Conservation (phyloP, 106 monocot genomes). For the Dioscorea dumetorum region DNA sequence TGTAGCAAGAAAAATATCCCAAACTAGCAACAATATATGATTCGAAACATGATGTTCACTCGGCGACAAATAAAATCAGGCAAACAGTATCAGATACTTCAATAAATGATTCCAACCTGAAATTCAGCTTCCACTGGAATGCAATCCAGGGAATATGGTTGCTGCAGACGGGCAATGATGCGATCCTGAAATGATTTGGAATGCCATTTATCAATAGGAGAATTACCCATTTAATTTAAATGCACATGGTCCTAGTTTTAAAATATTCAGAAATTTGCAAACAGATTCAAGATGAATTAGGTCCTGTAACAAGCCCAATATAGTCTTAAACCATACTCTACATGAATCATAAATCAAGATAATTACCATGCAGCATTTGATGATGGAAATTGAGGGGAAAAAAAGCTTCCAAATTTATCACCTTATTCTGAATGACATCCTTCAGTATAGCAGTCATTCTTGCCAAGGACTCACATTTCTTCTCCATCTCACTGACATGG, state of each 20-base stretch:
- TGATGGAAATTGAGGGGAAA: not conserved
- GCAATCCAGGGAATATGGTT: conserved; percentile 79
- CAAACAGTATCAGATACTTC: too few relatives aligned
- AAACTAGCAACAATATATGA: too few relatives aligned
- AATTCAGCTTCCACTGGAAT: conserved; percentile 92
- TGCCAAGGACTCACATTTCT: conserved; percentile 86
- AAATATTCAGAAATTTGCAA: too few relatives aligned
- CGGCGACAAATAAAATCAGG: too few relatives aligned
- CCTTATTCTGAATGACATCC: conserved; percentile 98
- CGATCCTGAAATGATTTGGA: conserved; percentile 40
- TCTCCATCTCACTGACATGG: conserved; percentile 99
- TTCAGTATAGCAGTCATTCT: conserved; percentile 92
- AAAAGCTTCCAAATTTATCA: conserved; percentile 13
- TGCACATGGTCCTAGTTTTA: not conserved
- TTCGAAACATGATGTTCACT: conserved; percentile 57
- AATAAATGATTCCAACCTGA: conserved; percentile 28
- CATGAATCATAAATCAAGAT: too few relatives aligned
- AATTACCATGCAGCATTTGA: too few relatives aligned
- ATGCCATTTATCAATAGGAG: not conserved
- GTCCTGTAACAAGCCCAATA: too few relatives aligned
- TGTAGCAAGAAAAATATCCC: too few relatives aligned
- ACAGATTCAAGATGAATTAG: too few relatives aligned
- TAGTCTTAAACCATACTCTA: too few relatives aligned
- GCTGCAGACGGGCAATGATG: conserved; percentile 77
- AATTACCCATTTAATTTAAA: not conserved